Conservation (phyloP, 352 stramenopile genomes). For the Blastocystis sp. region DNA sequence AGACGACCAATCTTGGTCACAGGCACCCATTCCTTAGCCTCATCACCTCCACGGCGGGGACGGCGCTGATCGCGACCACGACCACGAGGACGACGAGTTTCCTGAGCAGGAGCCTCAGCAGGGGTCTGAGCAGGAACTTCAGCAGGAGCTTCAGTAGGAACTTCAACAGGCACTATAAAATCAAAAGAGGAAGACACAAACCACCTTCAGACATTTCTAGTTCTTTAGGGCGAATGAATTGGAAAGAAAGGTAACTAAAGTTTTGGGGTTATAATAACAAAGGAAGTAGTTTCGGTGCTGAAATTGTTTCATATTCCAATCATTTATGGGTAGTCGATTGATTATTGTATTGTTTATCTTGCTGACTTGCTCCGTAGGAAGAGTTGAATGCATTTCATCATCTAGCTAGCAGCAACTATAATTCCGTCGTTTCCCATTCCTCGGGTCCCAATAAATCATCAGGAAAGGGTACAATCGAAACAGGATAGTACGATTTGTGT, state of each 20-base stretch:
- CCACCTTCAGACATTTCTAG: slow-evolving; percentile 30
- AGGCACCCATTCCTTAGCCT: slow-evolving; percentile 81
- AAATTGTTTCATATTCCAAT: too few species aligned
- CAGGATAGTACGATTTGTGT: too few species aligned
- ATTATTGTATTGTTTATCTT: too few species aligned
- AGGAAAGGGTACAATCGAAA: too few species aligned
- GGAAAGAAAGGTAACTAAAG: background rate
- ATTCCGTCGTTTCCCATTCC: too few species aligned
- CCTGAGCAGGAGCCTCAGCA: background rate
- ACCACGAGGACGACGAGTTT: slow-evolving; percentile 34
- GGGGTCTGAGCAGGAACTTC: slow-evolving; percentile 8
- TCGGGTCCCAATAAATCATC: too few species aligned
- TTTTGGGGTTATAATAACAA: background rate
- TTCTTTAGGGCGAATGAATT: background rate
- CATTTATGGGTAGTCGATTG: too few species aligned
- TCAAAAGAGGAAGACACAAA: background rate
- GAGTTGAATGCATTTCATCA: too few species aligned
- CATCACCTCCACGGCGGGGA: slow-evolving; percentile 10
- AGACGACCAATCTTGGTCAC: slow-evolving; percentile 99
- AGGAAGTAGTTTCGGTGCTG: too few species aligned
- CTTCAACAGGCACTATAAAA: slow-evolving; percentile 16
- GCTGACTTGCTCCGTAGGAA: too few species aligned
- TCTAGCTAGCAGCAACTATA: too few species aligned
- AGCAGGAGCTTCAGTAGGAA: slow-evolving; percentile 21
- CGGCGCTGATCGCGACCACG: slow-evolving; percentile 23